phyloP scores from a whole-genome alignment of 768 basidiomycete genomes.

The Lentinus brumalis region DNA sequence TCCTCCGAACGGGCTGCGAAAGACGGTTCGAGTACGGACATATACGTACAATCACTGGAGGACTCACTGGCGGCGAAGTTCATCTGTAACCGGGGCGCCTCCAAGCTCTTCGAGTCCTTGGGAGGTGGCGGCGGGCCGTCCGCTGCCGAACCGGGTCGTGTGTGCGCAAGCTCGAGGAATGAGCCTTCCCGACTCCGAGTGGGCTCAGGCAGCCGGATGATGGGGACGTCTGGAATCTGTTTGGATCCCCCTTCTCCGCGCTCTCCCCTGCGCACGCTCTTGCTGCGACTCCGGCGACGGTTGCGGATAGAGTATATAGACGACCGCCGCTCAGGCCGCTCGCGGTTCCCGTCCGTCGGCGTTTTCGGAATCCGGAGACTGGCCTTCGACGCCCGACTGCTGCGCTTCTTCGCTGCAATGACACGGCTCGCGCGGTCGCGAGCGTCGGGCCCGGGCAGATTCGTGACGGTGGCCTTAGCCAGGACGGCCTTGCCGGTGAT shows the following conservation, averaged over 20 bases:
- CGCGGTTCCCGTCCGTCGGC: conserved; percentile 18
- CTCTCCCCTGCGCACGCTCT: conserved; percentile 23
- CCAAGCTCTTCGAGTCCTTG: not conserved
- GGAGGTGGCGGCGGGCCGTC: conserved; percentile 9
- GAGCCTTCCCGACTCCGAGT: conserved; percentile 22
- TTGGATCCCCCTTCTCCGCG: conserved; percentile 5
- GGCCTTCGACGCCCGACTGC: conserved; percentile 62
- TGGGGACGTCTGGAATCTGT: conserved; percentile 22
- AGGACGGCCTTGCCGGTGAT: conserved; percentile 42
- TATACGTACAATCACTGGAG: not conserved
- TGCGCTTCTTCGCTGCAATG: conserved; percentile 65
- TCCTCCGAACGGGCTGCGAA: conserved; percentile 3
- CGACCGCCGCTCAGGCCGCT: conserved; percentile 12
- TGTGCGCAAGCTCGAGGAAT: conserved; percentile 29
- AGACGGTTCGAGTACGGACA: not conserved
- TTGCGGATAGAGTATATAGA: conserved; percentile 20
- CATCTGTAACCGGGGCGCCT: not conserved
- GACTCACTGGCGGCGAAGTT: conserved; percentile 5
- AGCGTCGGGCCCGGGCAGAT: conserved; percentile 27
- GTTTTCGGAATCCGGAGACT: conserved; percentile 62
- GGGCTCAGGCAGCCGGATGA: conserved; percentile 19
- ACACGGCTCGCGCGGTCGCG: conserved; percentile 46
- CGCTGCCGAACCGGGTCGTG: conserved; percentile 24
- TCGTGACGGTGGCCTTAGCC: conserved; percentile 37
- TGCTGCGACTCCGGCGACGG: conserved; percentile 23